These are phyloP conservation scores for Penicillium hesseltinei DNA, from an alignment of 2,329 filamentous ascomycete genomes.

Conservation along the genomic window DNA sequence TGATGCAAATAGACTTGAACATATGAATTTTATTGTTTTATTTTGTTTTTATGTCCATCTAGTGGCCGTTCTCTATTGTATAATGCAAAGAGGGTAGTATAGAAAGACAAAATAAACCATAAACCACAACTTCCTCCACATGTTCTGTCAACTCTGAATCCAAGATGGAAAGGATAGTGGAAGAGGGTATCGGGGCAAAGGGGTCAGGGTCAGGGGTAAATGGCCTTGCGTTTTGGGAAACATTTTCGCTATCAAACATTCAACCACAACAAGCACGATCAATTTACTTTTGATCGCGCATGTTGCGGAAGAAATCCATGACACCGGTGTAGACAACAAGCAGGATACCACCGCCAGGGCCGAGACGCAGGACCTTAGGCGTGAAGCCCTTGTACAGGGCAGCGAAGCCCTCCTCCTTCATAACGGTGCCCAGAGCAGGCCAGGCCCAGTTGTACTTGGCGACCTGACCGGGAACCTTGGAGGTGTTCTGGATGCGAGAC, in stretches of 20 bases:
- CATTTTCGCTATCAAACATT: constrained; percentile 9
- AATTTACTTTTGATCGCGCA: constrained; percentile 46
- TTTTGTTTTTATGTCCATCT: constrained; percentile 17
- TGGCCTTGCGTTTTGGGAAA: constrained; percentile 8
- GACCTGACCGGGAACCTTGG: constrained; percentile 73
- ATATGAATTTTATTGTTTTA: constrained; percentile 2
- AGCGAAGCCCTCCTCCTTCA: constrained; percentile 86
- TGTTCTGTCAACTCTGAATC: background rate
- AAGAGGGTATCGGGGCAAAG: constrained; percentile 11
- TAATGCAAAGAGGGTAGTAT: constrained; percentile 6
- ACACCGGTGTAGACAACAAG: constrained; percentile 51
- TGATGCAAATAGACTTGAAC: background rate
- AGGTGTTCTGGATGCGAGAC: constrained; percentile 92
- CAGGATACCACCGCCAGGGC: constrained; percentile 65
- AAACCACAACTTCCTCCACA: constrained; percentile 6
- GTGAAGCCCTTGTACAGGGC: constrained; percentile 98
- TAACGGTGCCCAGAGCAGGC: constrained; percentile 79
- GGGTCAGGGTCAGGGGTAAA: background rate
- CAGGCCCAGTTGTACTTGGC: constrained; percentile 99
- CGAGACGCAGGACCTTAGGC: constrained; percentile 82
- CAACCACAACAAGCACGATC: background rate
- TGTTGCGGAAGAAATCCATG: constrained; percentile 80
- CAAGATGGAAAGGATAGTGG: background rate
- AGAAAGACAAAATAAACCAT: constrained; percentile 9
- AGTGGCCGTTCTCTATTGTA: constrained; percentile 10